These are phyloP conservation scores for Colletotrichum cordylinicola DNA, from an alignment of 2,329 filamentous ascomycete genomes.

Conservation along the genomic window DNA sequence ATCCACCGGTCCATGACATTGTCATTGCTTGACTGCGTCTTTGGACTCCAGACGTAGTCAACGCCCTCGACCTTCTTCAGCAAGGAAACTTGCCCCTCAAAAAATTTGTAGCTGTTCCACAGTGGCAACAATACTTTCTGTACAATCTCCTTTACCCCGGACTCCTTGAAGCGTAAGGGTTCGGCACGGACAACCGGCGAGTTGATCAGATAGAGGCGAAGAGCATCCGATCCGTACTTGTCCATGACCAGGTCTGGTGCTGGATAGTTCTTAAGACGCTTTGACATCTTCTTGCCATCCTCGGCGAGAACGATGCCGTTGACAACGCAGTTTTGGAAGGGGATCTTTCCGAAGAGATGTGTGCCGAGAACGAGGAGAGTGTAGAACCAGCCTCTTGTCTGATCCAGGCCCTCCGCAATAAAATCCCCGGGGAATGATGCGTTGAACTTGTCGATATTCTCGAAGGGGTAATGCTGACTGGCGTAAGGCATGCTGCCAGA, in stretches of 20 bases:
- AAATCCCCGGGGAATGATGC: slow-evolving; percentile 89
- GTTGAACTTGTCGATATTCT: slow-evolving; percentile 82
- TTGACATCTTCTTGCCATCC: slow-evolving; percentile 99
- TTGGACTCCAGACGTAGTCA: slow-evolving; percentile 80
- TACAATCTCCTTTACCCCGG: slow-evolving; percentile 93
- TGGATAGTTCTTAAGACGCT: slow-evolving; percentile 94
- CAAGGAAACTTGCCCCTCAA: slow-evolving; percentile 84
- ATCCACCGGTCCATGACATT: slow-evolving; percentile 99
- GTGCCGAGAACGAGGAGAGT: slow-evolving; percentile 88
- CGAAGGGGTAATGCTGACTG: slow-evolving; percentile 89
- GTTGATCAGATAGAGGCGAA: slow-evolving; percentile 96
- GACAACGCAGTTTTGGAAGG: slow-evolving; percentile 96
- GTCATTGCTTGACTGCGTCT: slow-evolving; percentile 75
- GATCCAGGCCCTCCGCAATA: slow-evolving; percentile 91
- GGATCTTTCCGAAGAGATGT: slow-evolving; percentile 82
- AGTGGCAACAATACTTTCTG: slow-evolving; percentile 88
- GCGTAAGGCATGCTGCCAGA: slow-evolving; percentile 96
- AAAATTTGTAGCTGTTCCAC: slow-evolving; percentile 98
- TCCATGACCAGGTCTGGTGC: slow-evolving; percentile 84
- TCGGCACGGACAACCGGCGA: slow-evolving; percentile 93
- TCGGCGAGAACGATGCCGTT: slow-evolving; percentile 94
- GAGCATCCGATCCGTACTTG: slow-evolving; percentile 88
- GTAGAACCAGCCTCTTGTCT: slow-evolving; percentile 97
- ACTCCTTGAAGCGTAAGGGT: slow-evolving; percentile 88
- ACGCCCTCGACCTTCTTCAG: slow-evolving; percentile 84